Conservation (phyloP, 768 basidiomycete genomes). For the Coprinopsis marcescibilis region DNA sequence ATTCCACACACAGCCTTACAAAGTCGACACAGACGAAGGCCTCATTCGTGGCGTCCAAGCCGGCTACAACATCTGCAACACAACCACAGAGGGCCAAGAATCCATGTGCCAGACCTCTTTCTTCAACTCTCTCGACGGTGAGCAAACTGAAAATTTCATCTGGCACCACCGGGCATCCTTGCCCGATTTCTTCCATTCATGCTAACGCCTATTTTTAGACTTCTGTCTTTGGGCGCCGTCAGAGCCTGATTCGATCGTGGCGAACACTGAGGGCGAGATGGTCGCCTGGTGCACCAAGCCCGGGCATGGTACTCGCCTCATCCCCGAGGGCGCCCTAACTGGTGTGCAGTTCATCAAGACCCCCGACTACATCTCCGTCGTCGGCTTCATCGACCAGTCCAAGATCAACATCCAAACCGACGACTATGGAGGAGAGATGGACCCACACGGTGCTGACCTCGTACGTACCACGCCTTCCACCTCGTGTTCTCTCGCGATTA, state of each 20-base stretch:
- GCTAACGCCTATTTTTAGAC: slow-evolving; percentile 26
- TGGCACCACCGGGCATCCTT: neutral
- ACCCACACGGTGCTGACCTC: slow-evolving; percentile 67
- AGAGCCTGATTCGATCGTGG: slow-evolving; percentile 50
- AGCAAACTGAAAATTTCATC: neutral
- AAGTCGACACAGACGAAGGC: slow-evolving; percentile 30
- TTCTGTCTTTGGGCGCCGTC: slow-evolving; percentile 67
- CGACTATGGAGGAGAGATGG: slow-evolving; percentile 76
- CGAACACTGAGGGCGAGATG: slow-evolving; percentile 64
- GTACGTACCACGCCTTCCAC: slow-evolving; percentile 11
- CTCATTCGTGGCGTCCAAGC: slow-evolving; percentile 40
- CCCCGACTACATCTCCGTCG: slow-evolving; percentile 47
- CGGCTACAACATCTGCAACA: slow-evolving; percentile 68
- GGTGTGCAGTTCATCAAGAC: slow-evolving; percentile 67
- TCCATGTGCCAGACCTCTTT: slow-evolving; percentile 62
- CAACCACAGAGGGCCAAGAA: slow-evolving; percentile 51
- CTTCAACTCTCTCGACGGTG: slow-evolving; percentile 44
- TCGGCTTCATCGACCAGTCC: slow-evolving; percentile 40
- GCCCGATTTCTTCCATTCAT: neutral
- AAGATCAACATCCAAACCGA: slow-evolving; percentile 44
- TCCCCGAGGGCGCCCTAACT: slow-evolving; percentile 56
- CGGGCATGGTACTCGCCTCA: slow-evolving; percentile 65
- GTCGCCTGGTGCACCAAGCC: slow-evolving; percentile 76
- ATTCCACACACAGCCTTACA: slow-evolving; percentile 24
- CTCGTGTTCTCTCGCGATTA: neutral